Percentiles rank a stretch among this genome's conserved stretches.
These are phyloP conservation scores for Lathyrus sativus DNA, from an alignment of 306 rosid species.

Conservation along the genomic window DNA sequence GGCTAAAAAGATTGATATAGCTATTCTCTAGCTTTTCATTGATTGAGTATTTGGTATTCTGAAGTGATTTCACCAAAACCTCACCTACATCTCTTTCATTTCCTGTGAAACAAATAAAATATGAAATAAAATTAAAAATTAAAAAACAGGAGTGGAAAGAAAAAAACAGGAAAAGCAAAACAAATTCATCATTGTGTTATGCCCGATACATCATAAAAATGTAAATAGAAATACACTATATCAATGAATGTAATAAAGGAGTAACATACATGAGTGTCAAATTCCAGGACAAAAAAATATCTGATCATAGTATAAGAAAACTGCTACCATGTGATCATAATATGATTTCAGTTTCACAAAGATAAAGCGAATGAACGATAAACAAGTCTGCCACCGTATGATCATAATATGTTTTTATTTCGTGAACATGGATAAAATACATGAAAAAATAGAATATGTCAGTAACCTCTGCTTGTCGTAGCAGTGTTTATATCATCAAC, in stretches of 20 bases:
- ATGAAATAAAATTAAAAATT: slow-evolving; percentile 10
- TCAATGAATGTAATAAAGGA: slow-evolving; percentile 9
- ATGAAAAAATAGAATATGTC: slow-evolving; percentile 5
- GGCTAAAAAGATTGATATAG: slow-evolving; percentile 57
- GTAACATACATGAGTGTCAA: slow-evolving; percentile 9
- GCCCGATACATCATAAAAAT: slow-evolving; percentile 20
- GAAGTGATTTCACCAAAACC: slow-evolving; percentile 79
- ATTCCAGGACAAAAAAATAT: slow-evolving; percentile 12
- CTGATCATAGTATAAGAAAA: slow-evolving; percentile 10
- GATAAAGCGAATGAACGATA: slow-evolving; percentile 31
- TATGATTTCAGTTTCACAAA: slow-evolving; percentile 15
- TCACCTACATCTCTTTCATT: slow-evolving; percentile 76
- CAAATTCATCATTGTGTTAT: background rate
- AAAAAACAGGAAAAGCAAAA: slow-evolving; percentile 19
- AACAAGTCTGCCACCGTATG: slow-evolving; percentile 25
- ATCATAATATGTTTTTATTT: slow-evolving; percentile 22
- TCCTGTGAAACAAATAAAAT: slow-evolving; percentile 50
- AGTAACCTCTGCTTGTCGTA: slow-evolving; percentile 56
- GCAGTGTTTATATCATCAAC: slow-evolving; percentile 59
- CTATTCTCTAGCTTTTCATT: slow-evolving; percentile 83
- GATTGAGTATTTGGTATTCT: slow-evolving; percentile 71
- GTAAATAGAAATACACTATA: slow-evolving; percentile 1
- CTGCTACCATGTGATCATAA: slow-evolving; percentile 15
- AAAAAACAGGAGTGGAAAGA: slow-evolving; percentile 12
- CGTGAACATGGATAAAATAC: background rate